These are phyloP conservation scores for Inga oerstediana DNA, from an alignment of 306 rosid species.

Conservation along the genomic window DNA sequence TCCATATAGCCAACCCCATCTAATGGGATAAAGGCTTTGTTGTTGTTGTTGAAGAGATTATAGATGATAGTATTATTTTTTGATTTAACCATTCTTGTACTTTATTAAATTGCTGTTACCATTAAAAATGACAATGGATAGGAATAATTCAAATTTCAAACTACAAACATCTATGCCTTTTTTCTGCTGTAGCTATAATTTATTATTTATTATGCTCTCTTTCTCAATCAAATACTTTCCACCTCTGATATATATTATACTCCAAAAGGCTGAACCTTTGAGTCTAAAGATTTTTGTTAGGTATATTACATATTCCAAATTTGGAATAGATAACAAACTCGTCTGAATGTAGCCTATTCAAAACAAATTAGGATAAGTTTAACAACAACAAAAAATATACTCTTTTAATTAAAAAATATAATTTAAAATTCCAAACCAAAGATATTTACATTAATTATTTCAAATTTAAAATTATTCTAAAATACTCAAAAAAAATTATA, in stretches of 20 bases:
- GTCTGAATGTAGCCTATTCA: background rate
- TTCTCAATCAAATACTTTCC: constrained; percentile 30
- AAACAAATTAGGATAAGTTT: background rate
- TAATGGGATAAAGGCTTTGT: too few species aligned
- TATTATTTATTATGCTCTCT: background rate
- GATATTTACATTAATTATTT: background rate
- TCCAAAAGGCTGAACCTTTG: constrained; percentile 37
- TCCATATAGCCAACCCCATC: too few species aligned
- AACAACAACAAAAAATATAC: background rate
- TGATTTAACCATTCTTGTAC: background rate
- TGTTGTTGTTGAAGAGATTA: background rate
- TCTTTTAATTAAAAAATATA: background rate
- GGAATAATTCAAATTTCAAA: background rate
- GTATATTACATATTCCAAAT: background rate
- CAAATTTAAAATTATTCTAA: background rate
- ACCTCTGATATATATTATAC: constrained; percentile 10
- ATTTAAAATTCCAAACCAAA: background rate
- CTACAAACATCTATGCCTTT: background rate
- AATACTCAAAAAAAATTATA: background rate
- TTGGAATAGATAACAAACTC: background rate
- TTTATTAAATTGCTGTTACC: background rate
- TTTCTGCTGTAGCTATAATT: background rate
- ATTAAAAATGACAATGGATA: background rate
- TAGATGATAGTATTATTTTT: background rate
- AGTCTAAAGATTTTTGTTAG: background rate